Evolutionary conservation across 2,329 filamentous ascomycete species (phyloP).

Genomic region (Aureobasidium sp.): DNA sequence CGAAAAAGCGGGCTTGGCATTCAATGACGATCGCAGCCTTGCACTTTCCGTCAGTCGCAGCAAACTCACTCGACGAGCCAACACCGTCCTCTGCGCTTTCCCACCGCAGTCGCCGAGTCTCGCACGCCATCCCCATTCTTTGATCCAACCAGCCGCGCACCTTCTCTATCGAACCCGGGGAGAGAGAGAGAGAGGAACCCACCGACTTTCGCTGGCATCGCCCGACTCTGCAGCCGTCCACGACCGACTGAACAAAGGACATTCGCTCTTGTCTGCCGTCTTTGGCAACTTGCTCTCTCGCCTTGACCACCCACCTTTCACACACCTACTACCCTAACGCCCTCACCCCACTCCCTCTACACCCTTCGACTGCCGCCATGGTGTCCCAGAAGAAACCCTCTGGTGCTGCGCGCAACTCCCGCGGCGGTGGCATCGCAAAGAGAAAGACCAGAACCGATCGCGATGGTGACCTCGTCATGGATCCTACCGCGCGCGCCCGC

Average conservation of each 20-base stretch:
- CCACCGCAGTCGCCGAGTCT: not conserved
- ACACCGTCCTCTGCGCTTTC: not conserved
- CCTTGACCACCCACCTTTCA: not conserved
- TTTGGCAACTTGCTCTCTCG: conserved; percentile 2
- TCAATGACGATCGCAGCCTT: conserved; percentile 3
- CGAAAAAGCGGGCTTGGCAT: not conserved
- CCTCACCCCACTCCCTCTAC: not conserved
- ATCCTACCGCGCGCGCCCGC: conserved; percentile 30
- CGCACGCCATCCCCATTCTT: not conserved
- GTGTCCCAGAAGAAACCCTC: conserved; percentile 7
- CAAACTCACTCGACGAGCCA: not conserved
- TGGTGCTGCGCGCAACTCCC: not conserved
- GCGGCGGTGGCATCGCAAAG: conserved; percentile 15
- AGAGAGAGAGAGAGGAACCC: not conserved
- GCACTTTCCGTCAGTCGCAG: not conserved
- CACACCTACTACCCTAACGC: not conserved
- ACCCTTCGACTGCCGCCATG: not conserved
- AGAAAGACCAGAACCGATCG: conserved; percentile 35
- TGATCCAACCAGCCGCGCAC: not conserved
- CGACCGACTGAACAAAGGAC: conserved; percentile 6
- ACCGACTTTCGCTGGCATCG: not conserved
- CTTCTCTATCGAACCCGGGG: not conserved
- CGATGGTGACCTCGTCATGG: conserved; percentile 56
- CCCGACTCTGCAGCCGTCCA: not conserved
- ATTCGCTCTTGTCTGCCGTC: not conserved